Conservation (phyloP, 202 grass and related monocot species). For the Saccharum hybrid region DNA sequence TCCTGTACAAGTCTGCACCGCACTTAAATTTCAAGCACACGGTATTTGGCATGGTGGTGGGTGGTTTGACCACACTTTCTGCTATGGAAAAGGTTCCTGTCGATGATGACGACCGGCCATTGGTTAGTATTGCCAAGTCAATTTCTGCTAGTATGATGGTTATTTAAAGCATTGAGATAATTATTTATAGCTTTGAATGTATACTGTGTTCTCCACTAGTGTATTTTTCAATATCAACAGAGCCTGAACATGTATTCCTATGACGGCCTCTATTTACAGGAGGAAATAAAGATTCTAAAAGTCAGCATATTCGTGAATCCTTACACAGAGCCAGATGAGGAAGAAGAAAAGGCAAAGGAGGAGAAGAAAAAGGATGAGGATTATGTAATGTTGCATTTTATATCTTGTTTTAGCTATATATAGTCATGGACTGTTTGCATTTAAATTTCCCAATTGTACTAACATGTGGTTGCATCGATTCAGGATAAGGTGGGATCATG, state of each 20-base stretch:
- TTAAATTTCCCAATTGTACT: conserved; percentile 34
- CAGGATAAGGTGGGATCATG: conserved; percentile 95
- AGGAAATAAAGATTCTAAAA: conserved; percentile 92
- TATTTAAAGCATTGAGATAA: not conserved
- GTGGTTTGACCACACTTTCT: conserved; percentile 82
- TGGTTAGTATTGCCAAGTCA: conserved; percentile 61
- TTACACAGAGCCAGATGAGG: conserved; percentile 87
- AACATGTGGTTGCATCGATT: conserved; percentile 30
- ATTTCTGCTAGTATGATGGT: conserved; percentile 13
- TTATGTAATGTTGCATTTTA: conserved; percentile 57
- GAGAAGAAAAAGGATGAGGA: conserved; percentile 74
- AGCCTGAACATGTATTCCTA: conserved; percentile 28
- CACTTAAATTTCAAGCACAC: conserved; percentile 97
- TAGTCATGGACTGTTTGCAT: conserved; percentile 1
- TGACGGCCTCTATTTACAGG: conserved; percentile 52
- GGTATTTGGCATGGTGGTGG: conserved; percentile 96
- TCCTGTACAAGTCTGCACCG: conserved; percentile 89
- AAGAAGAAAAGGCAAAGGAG: conserved; percentile 77
- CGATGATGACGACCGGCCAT: conserved; percentile 85
- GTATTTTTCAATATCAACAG: not conserved
- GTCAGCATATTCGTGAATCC: conserved; percentile 84
- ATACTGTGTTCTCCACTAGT: not conserved
- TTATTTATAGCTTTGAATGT: not conserved
- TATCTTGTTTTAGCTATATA: conserved; percentile 31
- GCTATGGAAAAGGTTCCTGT: conserved; percentile 94